Base-by-base conservation (phyloP, 306 rosid genomes). In the Dryas octopetala region DNA sequence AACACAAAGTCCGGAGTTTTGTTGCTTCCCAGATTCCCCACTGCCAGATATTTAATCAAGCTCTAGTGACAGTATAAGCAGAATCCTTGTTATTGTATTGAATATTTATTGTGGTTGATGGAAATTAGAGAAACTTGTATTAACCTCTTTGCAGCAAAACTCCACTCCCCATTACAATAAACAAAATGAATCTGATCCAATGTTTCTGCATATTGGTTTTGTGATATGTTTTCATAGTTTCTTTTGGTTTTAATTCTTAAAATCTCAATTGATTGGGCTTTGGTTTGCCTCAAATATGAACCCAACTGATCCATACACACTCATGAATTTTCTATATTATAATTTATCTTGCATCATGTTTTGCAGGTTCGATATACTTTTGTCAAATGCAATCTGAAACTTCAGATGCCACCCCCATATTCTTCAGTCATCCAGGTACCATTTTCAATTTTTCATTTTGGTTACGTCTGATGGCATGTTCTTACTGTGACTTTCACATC, bases 361-460 rank as follows among this genome's bases (percentile, higher is more conserved):
- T 58, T 75, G 62, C 83, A 91, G 98, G 93, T 90, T 74, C 90
- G 76, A 74, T 91, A 91, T 79, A 95, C 97, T 67, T 91, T 91
- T 58, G 82, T 83, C 55, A 91, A 89, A 80, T 97, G 98, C 54
- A 83, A 76, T 77, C 70, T 87, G 84, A 83, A 85, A 79, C 88
- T 95, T 84, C 88, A 86, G 78, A 87, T 83, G 97, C 98, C 96
- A 28, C 90, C 97, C 14, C 66, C 82, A 23, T 92, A 90, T 79
- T 90, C 98, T 23, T 82, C 86, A 50, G 89, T 89, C 74, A 95
- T 95, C 81, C 98, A 95, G 97, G 98, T 95, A 88, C 53, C 55
- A 28, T 75, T 51, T 80, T 54, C 65, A 66, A 19, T 12, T 23
- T 74, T 43, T 26, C 74, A 67, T 32, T 55, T 2, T 43, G 14